Percentiles rank a stretch among this genome's conserved stretches.
These are phyloP conservation scores for Amanita pallidorosea DNA, from an alignment of 768 basidiomycete genomes.

Conservation along the genomic window DNA sequence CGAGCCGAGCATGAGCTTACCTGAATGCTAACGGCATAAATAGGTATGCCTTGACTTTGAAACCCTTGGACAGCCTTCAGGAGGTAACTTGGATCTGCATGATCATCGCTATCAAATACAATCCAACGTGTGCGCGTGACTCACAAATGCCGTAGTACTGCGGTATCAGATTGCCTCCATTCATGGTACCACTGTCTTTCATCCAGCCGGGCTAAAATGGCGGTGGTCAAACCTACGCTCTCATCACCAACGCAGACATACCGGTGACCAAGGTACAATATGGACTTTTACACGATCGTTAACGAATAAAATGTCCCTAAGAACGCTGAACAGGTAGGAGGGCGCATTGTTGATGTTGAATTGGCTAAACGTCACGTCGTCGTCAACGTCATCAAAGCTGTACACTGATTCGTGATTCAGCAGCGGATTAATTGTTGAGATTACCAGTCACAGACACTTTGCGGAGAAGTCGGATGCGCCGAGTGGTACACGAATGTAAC, in stretches of 20 bases:
- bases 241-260: slow-evolving; percentile 17
- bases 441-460: slow-evolving; percentile 20
- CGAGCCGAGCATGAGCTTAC: not conserved
- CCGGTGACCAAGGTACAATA: slow-evolving; percentile 67
- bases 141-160: slow-evolving; percentile 37
- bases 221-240: not conserved
- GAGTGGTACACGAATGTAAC: slow-evolving; percentile 58
- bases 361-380: slow-evolving; percentile 44
- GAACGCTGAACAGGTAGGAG: slow-evolving; percentile 49
- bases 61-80: slow-evolving; percentile 66
- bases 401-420: slow-evolving; percentile 30
- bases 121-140: slow-evolving; percentile 11
- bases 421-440: not conserved
- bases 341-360: slow-evolving; percentile 54
- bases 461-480: slow-evolving; percentile 70
- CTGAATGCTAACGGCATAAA: slow-evolving; percentile 58
- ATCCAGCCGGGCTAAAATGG: slow-evolving; percentile 63
- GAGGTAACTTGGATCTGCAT: slow-evolving; percentile 59
- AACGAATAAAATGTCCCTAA: slow-evolving; percentile 52
- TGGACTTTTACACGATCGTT: slow-evolving; percentile 46
- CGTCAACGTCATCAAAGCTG: slow-evolving; percentile 52
- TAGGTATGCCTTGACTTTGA: slow-evolving; percentile 42
- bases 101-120: not conserved
- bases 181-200: slow-evolving; percentile 58
- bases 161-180: slow-evolving; percentile 49